Conservation (phyloP, 2,329 filamentous ascomycete species). For the Alternaria sp. region DNA sequence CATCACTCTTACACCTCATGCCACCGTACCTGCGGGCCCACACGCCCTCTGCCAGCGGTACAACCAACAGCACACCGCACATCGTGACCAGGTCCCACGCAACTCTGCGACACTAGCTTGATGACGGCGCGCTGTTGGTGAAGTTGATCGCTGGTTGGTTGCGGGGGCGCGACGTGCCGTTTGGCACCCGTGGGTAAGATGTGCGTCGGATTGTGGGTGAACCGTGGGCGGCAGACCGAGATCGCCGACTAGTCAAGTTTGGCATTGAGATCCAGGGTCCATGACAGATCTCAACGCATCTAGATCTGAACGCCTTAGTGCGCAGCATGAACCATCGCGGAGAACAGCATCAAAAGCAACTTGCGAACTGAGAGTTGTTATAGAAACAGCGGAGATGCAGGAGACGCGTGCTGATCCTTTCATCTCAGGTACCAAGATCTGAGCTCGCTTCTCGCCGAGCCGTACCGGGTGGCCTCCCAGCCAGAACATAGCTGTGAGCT, state of each 20-base stretch:
- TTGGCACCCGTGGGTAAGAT: slow-evolving; percentile 3
- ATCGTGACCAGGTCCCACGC: slow-evolving; percentile 1
- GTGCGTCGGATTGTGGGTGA: slow-evolving; percentile 3
- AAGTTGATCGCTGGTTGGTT: neutral
- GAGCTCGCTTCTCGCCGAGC: neutral
- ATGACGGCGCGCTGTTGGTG: neutral
- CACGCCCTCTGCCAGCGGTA: neutral
- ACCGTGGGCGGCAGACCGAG: neutral
- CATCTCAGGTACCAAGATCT: neutral
- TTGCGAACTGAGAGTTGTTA: neutral
- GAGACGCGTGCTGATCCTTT: neutral
- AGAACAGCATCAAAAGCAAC: neutral
- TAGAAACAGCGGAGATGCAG: neutral
- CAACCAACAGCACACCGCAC: slow-evolving; percentile 3
- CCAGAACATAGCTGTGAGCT: neutral
- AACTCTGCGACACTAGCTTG: neutral
- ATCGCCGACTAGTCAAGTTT: neutral
- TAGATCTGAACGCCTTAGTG: neutral
- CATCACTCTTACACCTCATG: neutral
- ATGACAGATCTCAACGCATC: slow-evolving; percentile 2
- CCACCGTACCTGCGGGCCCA: neutral
- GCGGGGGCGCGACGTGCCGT: neutral
- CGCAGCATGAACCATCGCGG: neutral
- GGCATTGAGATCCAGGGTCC: neutral
- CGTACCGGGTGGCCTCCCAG: neutral